phyloP scores from a whole-genome alignment of 371 early-diverging fungal species.

The Rhizopus microsporus region DNA sequence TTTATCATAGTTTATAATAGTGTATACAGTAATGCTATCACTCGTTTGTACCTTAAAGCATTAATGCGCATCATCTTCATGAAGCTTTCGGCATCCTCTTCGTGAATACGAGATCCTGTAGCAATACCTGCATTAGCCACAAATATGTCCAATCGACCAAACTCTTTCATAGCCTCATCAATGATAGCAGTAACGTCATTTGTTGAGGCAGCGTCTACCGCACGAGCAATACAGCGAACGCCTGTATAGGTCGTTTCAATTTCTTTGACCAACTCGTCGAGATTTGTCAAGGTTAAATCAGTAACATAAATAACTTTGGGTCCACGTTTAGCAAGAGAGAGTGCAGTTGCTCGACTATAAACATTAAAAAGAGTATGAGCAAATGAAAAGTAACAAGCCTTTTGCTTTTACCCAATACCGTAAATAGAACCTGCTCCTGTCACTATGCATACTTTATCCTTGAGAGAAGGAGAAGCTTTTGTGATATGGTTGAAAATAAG shows the following conservation, averaged over 20 bases:
- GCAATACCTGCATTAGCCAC: slow-evolving; percentile 58
- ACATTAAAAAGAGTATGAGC: background rate
- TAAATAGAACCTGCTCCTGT: slow-evolving; percentile 54
- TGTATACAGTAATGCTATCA: background rate
- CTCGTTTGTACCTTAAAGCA: slow-evolving; percentile 21
- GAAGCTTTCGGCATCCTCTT: slow-evolving; percentile 27
- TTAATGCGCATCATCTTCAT: slow-evolving; percentile 42
- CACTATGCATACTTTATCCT: slow-evolving; percentile 54
- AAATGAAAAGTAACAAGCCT: background rate
- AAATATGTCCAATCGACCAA: slow-evolving; percentile 58
- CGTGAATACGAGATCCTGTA: slow-evolving; percentile 21
- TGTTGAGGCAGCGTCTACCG: slow-evolving; percentile 50
- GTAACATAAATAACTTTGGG: slow-evolving; percentile 56
- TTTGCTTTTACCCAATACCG: slow-evolving; percentile 50
- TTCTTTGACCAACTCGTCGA: slow-evolving; percentile 42
- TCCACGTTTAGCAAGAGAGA: slow-evolving; percentile 46
- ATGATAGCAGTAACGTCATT: slow-evolving; percentile 37
- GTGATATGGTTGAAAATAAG: slow-evolving; percentile 44
- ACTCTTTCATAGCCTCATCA: slow-evolving; percentile 39
- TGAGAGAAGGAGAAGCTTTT: slow-evolving; percentile 35
- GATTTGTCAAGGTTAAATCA: slow-evolving; percentile 35
- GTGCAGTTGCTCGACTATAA: slow-evolving; percentile 44
- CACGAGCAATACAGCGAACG: slow-evolving; percentile 41
- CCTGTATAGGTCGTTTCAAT: slow-evolving; percentile 35
- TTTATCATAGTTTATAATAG: background rate